These are phyloP conservation scores for Metschnikowia gruessii DNA, from an alignment of 805 yeast genomes.

Conservation along the genomic window DNA sequence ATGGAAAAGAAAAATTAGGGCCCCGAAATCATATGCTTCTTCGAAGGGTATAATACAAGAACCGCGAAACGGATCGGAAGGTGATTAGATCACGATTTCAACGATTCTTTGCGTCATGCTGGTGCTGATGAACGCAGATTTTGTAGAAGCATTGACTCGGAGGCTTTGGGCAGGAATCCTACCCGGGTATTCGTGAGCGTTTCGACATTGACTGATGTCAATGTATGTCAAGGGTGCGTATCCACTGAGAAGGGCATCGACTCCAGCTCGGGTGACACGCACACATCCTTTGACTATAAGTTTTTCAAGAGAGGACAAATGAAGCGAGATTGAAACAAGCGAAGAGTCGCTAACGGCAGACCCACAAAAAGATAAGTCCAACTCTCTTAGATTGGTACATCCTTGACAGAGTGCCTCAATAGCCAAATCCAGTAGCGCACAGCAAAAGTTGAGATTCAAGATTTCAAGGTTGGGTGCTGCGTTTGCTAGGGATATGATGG, in stretches of 20 bases:
- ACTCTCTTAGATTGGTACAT: slow-evolving; percentile 50
- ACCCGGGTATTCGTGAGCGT: slow-evolving; percentile 62
- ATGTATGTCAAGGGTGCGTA: slow-evolving; percentile 50
- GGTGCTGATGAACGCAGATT: slow-evolving; percentile 57
- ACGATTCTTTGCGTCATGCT: slow-evolving; percentile 53
- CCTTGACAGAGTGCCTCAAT: slow-evolving; percentile 64
- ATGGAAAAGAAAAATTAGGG: background rate
- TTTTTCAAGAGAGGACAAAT: slow-evolving; percentile 46
- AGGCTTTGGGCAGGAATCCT: slow-evolving; percentile 56
- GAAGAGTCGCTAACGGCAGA: slow-evolving; percentile 76
- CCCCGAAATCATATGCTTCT: background rate
- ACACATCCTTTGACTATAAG: slow-evolving; percentile 66
- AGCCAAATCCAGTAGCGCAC: slow-evolving; percentile 68
- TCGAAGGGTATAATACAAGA: background rate
- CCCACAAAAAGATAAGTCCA: slow-evolving; percentile 73
- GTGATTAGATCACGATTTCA: slow-evolving; percentile 47
- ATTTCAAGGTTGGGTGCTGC: slow-evolving; percentile 56
- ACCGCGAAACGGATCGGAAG: background rate
- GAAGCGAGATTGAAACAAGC: slow-evolving; percentile 54
- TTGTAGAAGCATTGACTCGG: slow-evolving; percentile 48
- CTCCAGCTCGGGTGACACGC: slow-evolving; percentile 74
- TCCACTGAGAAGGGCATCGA: slow-evolving; percentile 62
- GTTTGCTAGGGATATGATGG: slow-evolving; percentile 59
- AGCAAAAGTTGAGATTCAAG: slow-evolving; percentile 68
- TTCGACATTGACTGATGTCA: slow-evolving; percentile 69